A percentile compares a stretch with the other conserved stretches of the same genome.
Evolutionary conservation across 495 filamentous ascomycete species (phyloP).

Genomic region (Saxophila tyrrhenica): DNA sequence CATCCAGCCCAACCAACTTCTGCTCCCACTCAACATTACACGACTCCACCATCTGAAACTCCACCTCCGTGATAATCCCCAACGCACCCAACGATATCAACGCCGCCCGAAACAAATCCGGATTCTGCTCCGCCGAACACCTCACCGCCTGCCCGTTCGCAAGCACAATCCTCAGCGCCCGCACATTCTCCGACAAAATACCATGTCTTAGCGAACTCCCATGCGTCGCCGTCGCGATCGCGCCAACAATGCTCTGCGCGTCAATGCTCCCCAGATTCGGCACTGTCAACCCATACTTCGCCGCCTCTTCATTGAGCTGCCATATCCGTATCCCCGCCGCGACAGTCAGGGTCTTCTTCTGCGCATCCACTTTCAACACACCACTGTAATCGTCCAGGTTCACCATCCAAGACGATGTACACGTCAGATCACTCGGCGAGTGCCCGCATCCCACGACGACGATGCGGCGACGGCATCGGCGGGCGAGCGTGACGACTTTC

Average conservation of each 20-base stretch:
- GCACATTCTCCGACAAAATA: slow-evolving; percentile 63
- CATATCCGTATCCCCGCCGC: slow-evolving; percentile 75
- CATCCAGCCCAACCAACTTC: slow-evolving; percentile 53
- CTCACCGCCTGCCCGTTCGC: slow-evolving; percentile 64
- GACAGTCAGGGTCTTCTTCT: slow-evolving; percentile 56
- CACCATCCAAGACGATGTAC: slow-evolving; percentile 87
- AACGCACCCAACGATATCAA: slow-evolving; percentile 79
- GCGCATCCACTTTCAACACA: slow-evolving; percentile 54
- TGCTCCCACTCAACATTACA: slow-evolving; percentile 83
- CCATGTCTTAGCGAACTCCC: slow-evolving; percentile 79
- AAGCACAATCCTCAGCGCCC: slow-evolving; percentile 64
- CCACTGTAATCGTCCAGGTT: slow-evolving; percentile 77
- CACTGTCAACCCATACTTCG: slow-evolving; percentile 64
- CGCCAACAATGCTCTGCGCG: slow-evolving; percentile 84
- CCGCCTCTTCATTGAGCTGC: slow-evolving; percentile 55
- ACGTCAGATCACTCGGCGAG: slow-evolving; percentile 85
- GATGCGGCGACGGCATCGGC: slow-evolving; percentile 65
- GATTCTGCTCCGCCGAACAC: slow-evolving; percentile 61
- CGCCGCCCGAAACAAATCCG: slow-evolving; percentile 76
- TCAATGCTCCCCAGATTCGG: slow-evolving; percentile 90
- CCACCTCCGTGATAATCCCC: slow-evolving; percentile 82
- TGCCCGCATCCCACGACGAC: slow-evolving; percentile 76
- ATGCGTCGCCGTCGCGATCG: slow-evolving; percentile 86
- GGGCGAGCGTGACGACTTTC: slow-evolving; percentile 70
- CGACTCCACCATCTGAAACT: slow-evolving; percentile 60